Percentiles rank a stretch among this genome's conserved stretches.
phyloP scores from a whole-genome alignment of 305 asterid species.

The Striga hermonthica region DNA sequence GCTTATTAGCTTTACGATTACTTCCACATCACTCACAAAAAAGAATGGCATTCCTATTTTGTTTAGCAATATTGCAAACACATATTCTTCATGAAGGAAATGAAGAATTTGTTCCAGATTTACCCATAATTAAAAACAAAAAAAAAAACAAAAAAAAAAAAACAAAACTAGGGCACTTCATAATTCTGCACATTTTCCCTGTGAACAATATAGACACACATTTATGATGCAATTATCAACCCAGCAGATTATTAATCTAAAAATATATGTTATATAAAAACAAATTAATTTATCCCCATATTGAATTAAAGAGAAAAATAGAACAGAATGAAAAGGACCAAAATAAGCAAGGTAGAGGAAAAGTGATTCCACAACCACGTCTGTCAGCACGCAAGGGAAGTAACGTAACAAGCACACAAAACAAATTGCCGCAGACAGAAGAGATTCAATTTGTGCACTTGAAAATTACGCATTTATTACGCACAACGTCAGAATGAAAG shows the following conservation, averaged over 20 bases:
- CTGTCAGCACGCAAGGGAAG: conserved; percentile 7
- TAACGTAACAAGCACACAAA: neutral
- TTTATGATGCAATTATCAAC: neutral
- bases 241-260: neutral
- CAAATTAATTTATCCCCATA: neutral
- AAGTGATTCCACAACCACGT: neutral
- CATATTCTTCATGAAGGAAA: too few species aligned
- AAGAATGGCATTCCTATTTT: neutral
- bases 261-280: neutral
- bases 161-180: too few species aligned
- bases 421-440: neutral
- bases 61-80: neutral
- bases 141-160: too few species aligned
- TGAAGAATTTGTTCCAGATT: conserved; percentile 6
- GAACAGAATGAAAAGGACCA: too few species aligned
- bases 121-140: conserved; percentile 1
- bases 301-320: too few species aligned
- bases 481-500: conserved; percentile 8
- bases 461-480: neutral
- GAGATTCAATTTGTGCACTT: conserved; percentile 2
- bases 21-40: neutral
- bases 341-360: too few species aligned
- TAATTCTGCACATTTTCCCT: conserved; percentile 12
- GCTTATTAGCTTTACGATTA: too few species aligned
- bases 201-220: neutral